Conservation (phyloP, 169 alveolate genomes). For the Ichthyophthirius multifiliis region DNA sequence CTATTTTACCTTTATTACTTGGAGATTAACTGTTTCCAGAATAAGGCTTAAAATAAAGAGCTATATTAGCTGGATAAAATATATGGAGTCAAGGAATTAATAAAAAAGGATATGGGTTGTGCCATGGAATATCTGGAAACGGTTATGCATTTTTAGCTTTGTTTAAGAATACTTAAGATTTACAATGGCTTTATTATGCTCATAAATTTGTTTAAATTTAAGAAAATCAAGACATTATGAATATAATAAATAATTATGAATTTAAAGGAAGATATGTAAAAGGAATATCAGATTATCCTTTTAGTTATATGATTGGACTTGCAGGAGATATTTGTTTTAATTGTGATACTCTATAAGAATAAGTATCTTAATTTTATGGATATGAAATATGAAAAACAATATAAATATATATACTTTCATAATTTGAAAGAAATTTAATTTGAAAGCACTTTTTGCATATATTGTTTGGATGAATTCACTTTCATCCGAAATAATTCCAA, state of each 20-base stretch:
- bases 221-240: constrained; percentile 40
- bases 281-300: constrained; percentile 77
- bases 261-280: constrained; percentile 46
- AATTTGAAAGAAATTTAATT: too few relatives aligned
- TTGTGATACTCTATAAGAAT: constrained; percentile 27
- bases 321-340: constrained; percentile 62
- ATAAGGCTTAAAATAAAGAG: constrained; percentile 44
- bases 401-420: too few relatives aligned
- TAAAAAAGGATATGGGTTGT: constrained; percentile 83
- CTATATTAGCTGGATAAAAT: constrained; percentile 56
- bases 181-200: constrained; percentile 70
- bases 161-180: constrained; percentile 56
- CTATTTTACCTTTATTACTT: constrained; percentile 65
- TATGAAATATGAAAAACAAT: constrained; percentile 33
- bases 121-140: constrained; percentile 90
- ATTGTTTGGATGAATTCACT: too few relatives aligned
- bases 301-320: constrained; percentile 76
- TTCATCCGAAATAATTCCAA: too few relatives aligned
- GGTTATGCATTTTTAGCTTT: constrained; percentile 63
- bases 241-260: constrained; percentile 37
- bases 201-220: constrained; percentile 55
- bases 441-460: too few relatives aligned
- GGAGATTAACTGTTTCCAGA: constrained; percentile 57
- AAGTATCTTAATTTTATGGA: constrained; percentile 17
- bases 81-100: constrained; percentile 81